Base-by-base conservation (phyloP, 2,329 filamentous ascomycete genomes). In the Monosporascus sp. region DNA sequence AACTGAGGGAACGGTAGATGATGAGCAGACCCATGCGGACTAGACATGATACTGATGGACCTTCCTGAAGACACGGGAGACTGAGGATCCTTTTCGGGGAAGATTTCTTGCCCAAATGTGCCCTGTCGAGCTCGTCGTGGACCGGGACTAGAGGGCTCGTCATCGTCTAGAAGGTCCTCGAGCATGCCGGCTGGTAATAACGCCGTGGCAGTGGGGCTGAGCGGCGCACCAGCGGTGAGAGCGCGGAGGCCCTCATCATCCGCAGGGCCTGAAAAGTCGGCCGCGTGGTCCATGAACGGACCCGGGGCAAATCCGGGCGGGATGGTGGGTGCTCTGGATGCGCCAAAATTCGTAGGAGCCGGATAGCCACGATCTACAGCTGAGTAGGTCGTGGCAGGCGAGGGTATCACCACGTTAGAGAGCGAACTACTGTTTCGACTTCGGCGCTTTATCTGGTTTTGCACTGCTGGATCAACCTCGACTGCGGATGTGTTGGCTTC, bases 171-270 rank as follows among this genome's bases (percentile, higher is more conserved):
- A 37, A 67, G 54, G 59, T 88, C 86, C 50, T 87, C 84, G 56
- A 82, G 74, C 55, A 81, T 80, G n/a, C 74, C 76, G 6, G 88
- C 88, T 0, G 90, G 90, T 17, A 95, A 73, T 3, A 93, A 75
- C 17, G 86, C 81, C 27, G 87, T 85, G 2, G 89, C 90, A 4
- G 87, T 88, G 2, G 90, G 90, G 62, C 88, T 92, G 67, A 93
- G 81, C 1, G 87, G 87, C 2, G 87, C 88, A 27, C 82, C 84
- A 19, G 78, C 80, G 3, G 79, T 84, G 37, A 87, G 67, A 19
- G 77, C 77, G 54, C 82, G 82, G 5, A 86, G 71, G 19, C 87
- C 85, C 2, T 83, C 79, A 34, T 88, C 86, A 6, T 82, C 83
- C 52, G 85, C 68, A 62, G 57, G 76, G 61, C 56, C 73, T 61